phyloP scores from a whole-genome alignment of 2,329 filamentous ascomycete genomes.

The Diaporthe helianthi region DNA sequence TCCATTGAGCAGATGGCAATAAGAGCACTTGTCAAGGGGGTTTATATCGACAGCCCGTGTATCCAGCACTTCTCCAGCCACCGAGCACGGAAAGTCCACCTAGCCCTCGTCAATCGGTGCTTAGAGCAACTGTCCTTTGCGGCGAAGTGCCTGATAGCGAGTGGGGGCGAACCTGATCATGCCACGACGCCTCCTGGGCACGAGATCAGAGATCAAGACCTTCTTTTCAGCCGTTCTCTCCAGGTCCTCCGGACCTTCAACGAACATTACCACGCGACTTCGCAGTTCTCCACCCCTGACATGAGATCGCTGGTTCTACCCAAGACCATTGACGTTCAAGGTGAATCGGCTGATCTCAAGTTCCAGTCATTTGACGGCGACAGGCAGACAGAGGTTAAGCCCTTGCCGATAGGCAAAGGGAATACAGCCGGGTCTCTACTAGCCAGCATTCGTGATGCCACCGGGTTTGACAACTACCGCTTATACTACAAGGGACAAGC shows the following conservation, averaged over 20 bases:
- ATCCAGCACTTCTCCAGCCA: slow-evolving; percentile 58
- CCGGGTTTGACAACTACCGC: slow-evolving; percentile 78
- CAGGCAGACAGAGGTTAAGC: slow-evolving; percentile 64
- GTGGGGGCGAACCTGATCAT: slow-evolving; percentile 48
- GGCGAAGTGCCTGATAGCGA: slow-evolving; percentile 60
- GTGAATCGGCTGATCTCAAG: slow-evolving; percentile 70
- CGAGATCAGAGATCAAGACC: slow-evolving; percentile 55
- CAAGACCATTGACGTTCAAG: slow-evolving; percentile 60
- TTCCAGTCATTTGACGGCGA: slow-evolving; percentile 77
- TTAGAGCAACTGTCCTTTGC: slow-evolving; percentile 72
- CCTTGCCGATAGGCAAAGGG: slow-evolving; percentile 69
- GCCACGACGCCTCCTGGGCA: slow-evolving; percentile 55
- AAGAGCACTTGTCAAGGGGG: slow-evolving; percentile 69
- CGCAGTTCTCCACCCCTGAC: slow-evolving; percentile 66
- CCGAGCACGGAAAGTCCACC: slow-evolving; percentile 65
- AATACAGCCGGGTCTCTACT: slow-evolving; percentile 76
- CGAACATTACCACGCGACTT: slow-evolving; percentile 66
- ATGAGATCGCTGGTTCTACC: slow-evolving; percentile 60
- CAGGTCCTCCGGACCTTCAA: slow-evolving; percentile 73
- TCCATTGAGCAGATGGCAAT: slow-evolving; percentile 74
- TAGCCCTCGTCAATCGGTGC: slow-evolving; percentile 76
- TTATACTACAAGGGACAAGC: slow-evolving; percentile 73
- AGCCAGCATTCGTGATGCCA: slow-evolving; percentile 70
- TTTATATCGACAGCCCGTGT: slow-evolving; percentile 70
- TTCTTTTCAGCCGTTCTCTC: slow-evolving; percentile 72